phyloP scores from a whole-genome alignment of 768 basidiomycete species.

The Tubosaeta brunneosetosa region DNA sequence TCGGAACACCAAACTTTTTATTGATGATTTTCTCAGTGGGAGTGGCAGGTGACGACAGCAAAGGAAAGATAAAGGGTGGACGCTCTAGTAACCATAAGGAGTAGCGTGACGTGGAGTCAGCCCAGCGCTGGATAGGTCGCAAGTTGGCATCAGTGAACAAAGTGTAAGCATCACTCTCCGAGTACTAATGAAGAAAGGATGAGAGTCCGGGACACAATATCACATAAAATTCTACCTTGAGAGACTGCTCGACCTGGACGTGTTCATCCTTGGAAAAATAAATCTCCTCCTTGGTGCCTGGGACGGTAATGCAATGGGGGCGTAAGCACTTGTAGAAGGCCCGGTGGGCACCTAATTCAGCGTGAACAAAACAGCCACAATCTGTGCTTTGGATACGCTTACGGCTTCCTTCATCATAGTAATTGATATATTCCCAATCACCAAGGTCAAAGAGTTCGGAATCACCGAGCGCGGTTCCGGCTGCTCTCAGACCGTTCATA shows the following conservation, averaged over 20 bases:
- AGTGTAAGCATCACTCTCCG: conserved; percentile 58
- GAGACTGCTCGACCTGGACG: conserved; percentile 80
- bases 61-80: conserved; percentile 73
- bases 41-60: conserved; percentile 40
- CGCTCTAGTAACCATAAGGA: conserved; percentile 91
- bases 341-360: conserved; percentile 67
- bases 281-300: conserved; percentile 40
- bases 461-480: conserved; percentile 64
- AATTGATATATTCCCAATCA: conserved; percentile 72
- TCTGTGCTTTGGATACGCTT: conserved; percentile 25
- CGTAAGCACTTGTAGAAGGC: conserved; percentile 73
- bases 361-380: background rate
- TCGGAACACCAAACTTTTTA: conserved; percentile 60
- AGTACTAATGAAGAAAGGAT: conserved; percentile 52
- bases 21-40: conserved; percentile 18
- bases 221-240: conserved; percentile 58
- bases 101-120: conserved; percentile 63
- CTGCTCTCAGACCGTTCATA: conserved; percentile 76
- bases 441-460: conserved; percentile 56
- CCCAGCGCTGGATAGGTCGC: conserved; percentile 86
- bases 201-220: background rate
- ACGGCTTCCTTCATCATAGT: conserved; percentile 54
- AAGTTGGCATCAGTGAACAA: conserved; percentile 74
- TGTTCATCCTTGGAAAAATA: conserved; percentile 67
- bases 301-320: conserved; percentile 53